Conservation (phyloP, 2,329 filamentous ascomycete species). For the Rhinocladiella mackenziei region DNA sequence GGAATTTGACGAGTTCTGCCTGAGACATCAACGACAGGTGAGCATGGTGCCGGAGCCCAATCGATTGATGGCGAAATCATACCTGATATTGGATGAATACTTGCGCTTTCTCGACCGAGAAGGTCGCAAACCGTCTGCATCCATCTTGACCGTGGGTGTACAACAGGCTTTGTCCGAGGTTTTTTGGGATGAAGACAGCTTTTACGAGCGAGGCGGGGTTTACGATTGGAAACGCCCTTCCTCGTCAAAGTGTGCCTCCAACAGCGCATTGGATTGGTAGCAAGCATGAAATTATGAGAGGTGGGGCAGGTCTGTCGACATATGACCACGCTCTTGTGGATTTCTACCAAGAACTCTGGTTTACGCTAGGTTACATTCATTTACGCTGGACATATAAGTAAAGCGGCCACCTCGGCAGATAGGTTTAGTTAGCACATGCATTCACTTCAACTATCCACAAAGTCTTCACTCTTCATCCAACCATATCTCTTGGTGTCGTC, state of each 20-base stretch:
- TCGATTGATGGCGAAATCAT: conserved; percentile 48
- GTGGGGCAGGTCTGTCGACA: background rate
- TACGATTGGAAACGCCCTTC: conserved; percentile 44
- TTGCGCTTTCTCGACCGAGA: conserved; percentile 47
- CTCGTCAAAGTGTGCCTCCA: background rate
- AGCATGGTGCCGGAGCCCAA: conserved; percentile 51
- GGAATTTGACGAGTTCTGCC: conserved; percentile 47
- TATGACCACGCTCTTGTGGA: no score
- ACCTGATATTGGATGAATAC: conserved; percentile 52
- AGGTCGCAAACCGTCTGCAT: conserved; percentile 30
- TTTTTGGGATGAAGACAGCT: conserved; percentile 46
- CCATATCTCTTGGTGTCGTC: background rate
- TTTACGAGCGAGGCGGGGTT: conserved; percentile 45
- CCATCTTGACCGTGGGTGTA: conserved; percentile 49
- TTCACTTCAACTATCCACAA: background rate
- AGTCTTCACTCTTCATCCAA: background rate
- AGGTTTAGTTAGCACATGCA: background rate
- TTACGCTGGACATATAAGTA: no score
- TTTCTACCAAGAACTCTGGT: no score
- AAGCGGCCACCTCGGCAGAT: no score
- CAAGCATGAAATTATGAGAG: background rate
- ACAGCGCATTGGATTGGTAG: background rate
- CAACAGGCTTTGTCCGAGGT: conserved; percentile 44
- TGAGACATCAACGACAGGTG: conserved; percentile 40
- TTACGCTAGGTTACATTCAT: no score